Conservation (phyloP, 202 grass and related monocot genomes). For the Bolboschoenoplectus hybrid region DNA sequence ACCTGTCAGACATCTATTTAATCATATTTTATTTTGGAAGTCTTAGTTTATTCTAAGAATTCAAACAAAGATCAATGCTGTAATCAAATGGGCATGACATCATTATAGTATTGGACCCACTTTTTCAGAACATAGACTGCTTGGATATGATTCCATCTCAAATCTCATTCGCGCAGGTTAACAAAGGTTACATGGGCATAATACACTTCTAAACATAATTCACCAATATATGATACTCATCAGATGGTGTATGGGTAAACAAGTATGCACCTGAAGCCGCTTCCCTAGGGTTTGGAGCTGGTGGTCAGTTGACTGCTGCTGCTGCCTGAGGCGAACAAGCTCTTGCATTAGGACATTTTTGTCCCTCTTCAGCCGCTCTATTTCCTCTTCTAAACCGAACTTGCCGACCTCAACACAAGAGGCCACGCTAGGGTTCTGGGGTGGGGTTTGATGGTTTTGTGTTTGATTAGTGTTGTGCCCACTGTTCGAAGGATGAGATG, state of each 20-base stretch:
- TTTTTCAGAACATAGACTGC: neutral
- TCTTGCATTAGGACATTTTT: constrained; percentile 99
- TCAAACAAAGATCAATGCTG: neutral
- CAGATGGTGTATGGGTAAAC: neutral
- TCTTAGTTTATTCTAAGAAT: neutral
- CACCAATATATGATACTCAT: neutral
- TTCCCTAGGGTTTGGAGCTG: constrained; percentile 88
- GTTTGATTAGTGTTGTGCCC: constrained; percentile 29
- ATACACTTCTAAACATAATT: neutral
- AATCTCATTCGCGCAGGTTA: neutral
- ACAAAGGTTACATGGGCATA: neutral
- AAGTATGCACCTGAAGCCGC: constrained; percentile 54
- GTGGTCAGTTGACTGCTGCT: constrained; percentile 85
- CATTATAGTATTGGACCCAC: neutral
- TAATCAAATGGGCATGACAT: neutral
- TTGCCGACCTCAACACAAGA: constrained; percentile 93
- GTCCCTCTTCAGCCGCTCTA: constrained; percentile 86
- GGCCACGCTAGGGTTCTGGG: constrained; percentile 65
- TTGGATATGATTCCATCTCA: neutral
- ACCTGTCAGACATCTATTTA: neutral
- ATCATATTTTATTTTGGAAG: neutral
- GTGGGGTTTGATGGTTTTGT: constrained; percentile 61
- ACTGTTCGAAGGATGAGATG: constrained; percentile 44
- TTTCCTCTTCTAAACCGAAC: constrained; percentile 94
- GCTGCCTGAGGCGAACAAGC: constrained; percentile 81